These are phyloP conservation scores for Eucalyptus shirleyi DNA, from an alignment of 345 rosid genomes.

Conservation along the genomic window DNA sequence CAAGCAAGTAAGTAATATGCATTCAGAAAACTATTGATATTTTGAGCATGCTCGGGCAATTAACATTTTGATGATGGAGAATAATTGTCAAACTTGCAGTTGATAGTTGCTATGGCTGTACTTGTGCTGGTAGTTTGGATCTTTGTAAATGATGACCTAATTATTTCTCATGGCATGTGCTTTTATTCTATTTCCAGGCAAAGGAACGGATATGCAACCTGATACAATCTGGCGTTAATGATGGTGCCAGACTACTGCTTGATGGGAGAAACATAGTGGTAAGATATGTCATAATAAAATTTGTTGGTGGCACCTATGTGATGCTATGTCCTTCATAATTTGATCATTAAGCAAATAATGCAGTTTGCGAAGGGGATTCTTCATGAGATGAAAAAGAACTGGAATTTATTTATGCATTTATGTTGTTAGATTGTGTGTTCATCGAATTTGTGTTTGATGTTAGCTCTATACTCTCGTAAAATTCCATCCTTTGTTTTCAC, in stretches of 20 bases:
- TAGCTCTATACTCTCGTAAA: background rate
- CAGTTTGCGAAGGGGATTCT: background rate
- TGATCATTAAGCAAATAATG: background rate
- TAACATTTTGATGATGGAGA: background rate
- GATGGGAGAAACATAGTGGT: conserved; percentile 89
- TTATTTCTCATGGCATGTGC: background rate
- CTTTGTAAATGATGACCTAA: background rate
- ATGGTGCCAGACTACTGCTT: conserved; percentile 77
- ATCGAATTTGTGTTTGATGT: background rate
- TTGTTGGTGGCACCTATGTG: background rate
- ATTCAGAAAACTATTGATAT: background rate
- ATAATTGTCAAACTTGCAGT: background rate
- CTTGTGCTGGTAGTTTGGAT: background rate
- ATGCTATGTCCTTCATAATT: background rate
- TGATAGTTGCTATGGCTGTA: background rate
- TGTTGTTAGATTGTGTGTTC: background rate
- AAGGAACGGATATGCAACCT: conserved; percentile 73
- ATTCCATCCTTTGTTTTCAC: background rate
- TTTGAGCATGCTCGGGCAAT: background rate
- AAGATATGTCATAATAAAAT: background rate
- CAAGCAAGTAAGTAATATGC: conserved; percentile 37
- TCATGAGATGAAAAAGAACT: background rate
- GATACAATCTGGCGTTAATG: conserved; percentile 74
- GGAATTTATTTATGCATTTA: background rate
- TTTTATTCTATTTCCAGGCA: conserved; percentile 43